Percentiles rank a stretch among this genome's conserved stretches.
phyloP scores from a whole-genome alignment of 2,329 filamentous ascomycete species.

The Fusarium sp. region DNA sequence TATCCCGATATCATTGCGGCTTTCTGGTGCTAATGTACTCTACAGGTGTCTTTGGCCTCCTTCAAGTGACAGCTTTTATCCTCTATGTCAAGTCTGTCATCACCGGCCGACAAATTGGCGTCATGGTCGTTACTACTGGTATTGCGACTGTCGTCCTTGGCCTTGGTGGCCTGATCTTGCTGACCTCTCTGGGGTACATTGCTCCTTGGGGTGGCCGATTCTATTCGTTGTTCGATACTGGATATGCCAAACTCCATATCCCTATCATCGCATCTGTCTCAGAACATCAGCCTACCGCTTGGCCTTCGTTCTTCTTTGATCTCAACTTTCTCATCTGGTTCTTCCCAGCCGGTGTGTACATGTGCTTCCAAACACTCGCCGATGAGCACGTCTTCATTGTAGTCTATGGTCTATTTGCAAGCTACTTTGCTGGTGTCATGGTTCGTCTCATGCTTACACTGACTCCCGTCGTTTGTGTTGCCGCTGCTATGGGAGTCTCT shows the following conservation, averaged over 20 bases:
- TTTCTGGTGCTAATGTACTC: constrained; percentile 19
- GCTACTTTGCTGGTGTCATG: constrained; percentile 99
- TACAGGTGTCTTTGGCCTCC: constrained; percentile 90
- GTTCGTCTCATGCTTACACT: constrained; percentile 98
- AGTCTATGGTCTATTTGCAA: constrained; percentile 95
- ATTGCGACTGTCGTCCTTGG: constrained; percentile 80
- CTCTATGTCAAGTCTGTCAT: constrained; percentile 91
- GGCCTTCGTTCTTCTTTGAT: constrained; percentile 99
- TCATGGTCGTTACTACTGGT: constrained; percentile 82
- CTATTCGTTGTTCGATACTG: constrained; percentile 99
- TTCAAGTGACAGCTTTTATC: constrained; percentile 93
- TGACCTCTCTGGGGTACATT: constrained; percentile 91
- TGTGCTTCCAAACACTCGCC: constrained; percentile 93
- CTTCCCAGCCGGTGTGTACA: constrained; percentile 97
- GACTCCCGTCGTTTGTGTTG: constrained; percentile 95
- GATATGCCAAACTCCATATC: constrained; percentile 99
- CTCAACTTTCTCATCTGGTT: constrained; percentile 99
- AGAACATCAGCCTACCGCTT: constrained; percentile 98
- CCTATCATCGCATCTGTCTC: constrained; percentile 99
- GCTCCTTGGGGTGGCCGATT: constrained; percentile 98
- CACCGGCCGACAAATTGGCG: constrained; percentile 93
- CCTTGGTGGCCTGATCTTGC: constrained; percentile 80
- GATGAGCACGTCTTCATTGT: constrained; percentile 99
- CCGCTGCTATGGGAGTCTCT: constrained; percentile 89
- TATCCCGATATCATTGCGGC: neutral